phyloP scores from a whole-genome alignment of 2,329 filamentous ascomycete genomes.

The Byssochlamys sp. region DNA sequence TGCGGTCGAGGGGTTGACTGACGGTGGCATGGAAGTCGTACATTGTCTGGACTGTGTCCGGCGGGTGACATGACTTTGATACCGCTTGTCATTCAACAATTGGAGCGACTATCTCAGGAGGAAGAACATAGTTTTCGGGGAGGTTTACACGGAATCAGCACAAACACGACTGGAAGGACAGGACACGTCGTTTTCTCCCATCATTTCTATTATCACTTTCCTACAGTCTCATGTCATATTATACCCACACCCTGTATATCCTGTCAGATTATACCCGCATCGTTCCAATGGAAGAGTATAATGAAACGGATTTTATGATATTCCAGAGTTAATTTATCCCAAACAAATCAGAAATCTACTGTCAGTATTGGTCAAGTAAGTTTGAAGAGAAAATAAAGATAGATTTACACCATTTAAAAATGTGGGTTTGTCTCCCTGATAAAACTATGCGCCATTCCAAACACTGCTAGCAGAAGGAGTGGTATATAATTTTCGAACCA shows the following conservation, averaged over 20 bases:
- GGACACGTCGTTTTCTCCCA: not conserved
- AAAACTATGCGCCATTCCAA: not conserved
- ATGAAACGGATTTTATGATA: not conserved
- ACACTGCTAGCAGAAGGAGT: not conserved
- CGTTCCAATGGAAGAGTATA: not conserved
- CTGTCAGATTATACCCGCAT: not conserved
- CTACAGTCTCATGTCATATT: not conserved
- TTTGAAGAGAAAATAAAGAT: not conserved
- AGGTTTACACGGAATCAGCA: not conserved
- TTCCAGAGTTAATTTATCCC: not conserved
- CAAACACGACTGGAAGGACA: not conserved
- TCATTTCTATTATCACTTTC: not conserved
- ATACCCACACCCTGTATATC: not conserved
- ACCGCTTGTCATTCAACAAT: not conserved
- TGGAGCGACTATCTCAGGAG: not conserved
- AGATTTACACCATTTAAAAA: not conserved
- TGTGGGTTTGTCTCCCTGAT: not conserved
- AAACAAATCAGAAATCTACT: not conserved
- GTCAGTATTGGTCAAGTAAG: too few species aligned
- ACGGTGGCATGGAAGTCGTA: conserved; percentile 27
- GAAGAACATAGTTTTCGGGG: not conserved
- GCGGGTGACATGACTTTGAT: conserved; percentile 1
- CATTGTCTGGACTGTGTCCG: conserved; percentile 29
- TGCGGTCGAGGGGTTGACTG: conserved; percentile 30
- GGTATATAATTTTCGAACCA: not conserved